Percentiles rank a stretch among this genome's conserved stretches.
Conservation (phyloP, 2,329 filamentous ascomycete genomes). For the Calonectria pseudoturangicola region DNA sequence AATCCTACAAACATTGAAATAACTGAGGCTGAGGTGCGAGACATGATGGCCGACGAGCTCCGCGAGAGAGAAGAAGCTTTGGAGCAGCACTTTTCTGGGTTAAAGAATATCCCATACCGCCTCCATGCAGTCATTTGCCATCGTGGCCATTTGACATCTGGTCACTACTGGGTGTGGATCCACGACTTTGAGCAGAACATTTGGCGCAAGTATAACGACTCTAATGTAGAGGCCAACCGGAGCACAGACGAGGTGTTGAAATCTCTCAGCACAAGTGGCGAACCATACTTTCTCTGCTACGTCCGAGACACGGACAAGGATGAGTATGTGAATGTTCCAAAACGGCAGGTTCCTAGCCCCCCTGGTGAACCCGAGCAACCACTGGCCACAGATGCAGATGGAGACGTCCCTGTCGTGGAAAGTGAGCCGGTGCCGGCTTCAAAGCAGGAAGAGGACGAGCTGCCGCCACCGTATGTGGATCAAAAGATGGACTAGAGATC, state of each 20-base stretch:
- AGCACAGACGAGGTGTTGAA: conserved; percentile 81
- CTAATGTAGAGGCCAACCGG: conserved; percentile 81
- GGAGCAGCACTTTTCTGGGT: conserved; percentile 64
- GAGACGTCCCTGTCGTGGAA: conserved; percentile 47
- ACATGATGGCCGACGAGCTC: conserved; percentile 68
- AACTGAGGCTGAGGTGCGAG: conserved; percentile 58
- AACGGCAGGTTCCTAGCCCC: conserved; percentile 56
- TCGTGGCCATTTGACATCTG: conserved; percentile 81
- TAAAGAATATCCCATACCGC: conserved; percentile 82
- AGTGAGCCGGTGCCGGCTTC: conserved; percentile 30
- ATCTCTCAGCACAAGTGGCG: conserved; percentile 80
- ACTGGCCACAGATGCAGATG: conserved; percentile 50
- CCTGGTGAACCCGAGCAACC: conserved; percentile 30
- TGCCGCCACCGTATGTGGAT: conserved; percentile 45
- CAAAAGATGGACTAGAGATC: conserved; percentile 47
- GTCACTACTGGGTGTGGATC: conserved; percentile 98
- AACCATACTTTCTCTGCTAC: conserved; percentile 90
- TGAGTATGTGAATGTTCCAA: conserved; percentile 68
- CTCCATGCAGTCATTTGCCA: conserved; percentile 97
- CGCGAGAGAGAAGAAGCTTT: conserved; percentile 54
- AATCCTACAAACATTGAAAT: conserved; percentile 44
- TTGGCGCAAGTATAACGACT: conserved; percentile 97
- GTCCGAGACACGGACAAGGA: conserved; percentile 81
- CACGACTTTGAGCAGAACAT: conserved; percentile 87
- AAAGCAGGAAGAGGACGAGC: conserved; percentile 29